Evolutionary conservation across 163 green algal genomes (phyloP), one percentile per base, ranked within the genome.

Genomic region (Scenedesmus sp.): DNA sequence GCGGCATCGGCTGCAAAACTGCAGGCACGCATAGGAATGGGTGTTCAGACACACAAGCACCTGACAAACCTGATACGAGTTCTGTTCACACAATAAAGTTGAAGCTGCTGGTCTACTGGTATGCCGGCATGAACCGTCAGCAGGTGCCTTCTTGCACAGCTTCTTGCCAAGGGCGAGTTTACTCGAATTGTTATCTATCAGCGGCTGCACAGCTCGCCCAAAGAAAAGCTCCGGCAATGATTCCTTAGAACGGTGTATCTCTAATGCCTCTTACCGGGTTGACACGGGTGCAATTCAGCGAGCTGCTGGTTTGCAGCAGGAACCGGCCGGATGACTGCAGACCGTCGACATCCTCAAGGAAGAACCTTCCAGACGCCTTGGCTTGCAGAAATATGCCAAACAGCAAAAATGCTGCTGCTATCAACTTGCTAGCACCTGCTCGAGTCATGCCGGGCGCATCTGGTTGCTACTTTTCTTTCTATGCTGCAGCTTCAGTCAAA

Each of bases 1-100:
- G 73, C 73, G 73, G 73, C 73, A 82, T 35, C n/a, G 37, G 73
- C 73, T 82, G 73, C 73, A 82, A 7, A 76, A 76, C 65, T 76
- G 65, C 65, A 76, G 65, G 1, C 15, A 37, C 30, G 24, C 65
- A 76, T 2, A 6, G 30, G 9, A 76, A 10, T n/a, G 65, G 30
- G 18, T 13, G 56, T 3, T 68, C 7, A 76, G 22, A 76, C 65
- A 76, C 65, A 76, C 2, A 3, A 33, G 22, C 10, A 33, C 1
- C 15, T 4, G 2, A 24, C 53, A 65, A 26, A 26, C 13, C 53
- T 26, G 15, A 20, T 12, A 16, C 53, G 15, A 26, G 13, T 65
- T 24, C 22, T 20, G 53, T 2, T 24, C 24, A 26, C 10, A 76
- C 10, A 40, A 18, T 24, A 40, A 2, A 12, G 30, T 37, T 76